phyloP scores from a whole-genome alignment of 2,329 filamentous ascomycete species.

The Penicillium sp. region DNA sequence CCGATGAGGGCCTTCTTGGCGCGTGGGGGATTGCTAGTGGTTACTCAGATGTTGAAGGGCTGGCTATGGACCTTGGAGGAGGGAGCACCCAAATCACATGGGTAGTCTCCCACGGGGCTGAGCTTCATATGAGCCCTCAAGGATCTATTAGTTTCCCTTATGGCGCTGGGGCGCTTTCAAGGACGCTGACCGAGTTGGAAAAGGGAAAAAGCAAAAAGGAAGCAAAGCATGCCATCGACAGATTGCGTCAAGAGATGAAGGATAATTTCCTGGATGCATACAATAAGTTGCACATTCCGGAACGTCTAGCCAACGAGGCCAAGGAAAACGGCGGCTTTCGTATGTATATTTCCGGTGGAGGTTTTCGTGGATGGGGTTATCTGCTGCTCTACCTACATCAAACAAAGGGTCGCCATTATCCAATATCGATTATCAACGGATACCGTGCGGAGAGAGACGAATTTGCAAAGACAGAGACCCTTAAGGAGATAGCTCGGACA shows the following conservation, averaged over 20 bases:
- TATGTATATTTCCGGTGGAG: constrained; percentile 83
- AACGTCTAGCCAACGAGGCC: constrained; percentile 43
- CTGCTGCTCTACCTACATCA: constrained; percentile 66
- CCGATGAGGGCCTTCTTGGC: constrained; percentile 77
- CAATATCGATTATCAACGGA: constrained; percentile 75
- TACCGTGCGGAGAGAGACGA: constrained; percentile 62
- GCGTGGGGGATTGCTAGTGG: constrained; percentile 78
- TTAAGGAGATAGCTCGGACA: constrained; percentile 38
- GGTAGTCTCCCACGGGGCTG: constrained; percentile 52
- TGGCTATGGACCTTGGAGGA: constrained; percentile 85
- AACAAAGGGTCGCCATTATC: constrained; percentile 71
- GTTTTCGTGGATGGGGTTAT: constrained; percentile 89
- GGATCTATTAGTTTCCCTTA: constrained; percentile 66
- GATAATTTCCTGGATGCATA: constrained; percentile 60
- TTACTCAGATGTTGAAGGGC: constrained; percentile 63
- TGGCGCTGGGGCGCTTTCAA: constrained; percentile 62
- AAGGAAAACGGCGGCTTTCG: constrained; percentile 53
- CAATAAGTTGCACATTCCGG: constrained; percentile 53
- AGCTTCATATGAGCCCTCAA: constrained; percentile 48
- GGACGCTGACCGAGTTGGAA: constrained; percentile 38
- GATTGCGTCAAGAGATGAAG: constrained; percentile 54
- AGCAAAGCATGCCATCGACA: constrained; percentile 7
- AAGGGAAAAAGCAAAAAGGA: constrained; percentile 42
- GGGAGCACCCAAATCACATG: constrained; percentile 68
- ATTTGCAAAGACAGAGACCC: constrained; percentile 55